Evolutionary conservation across 306 rosid species (phyloP).

Genomic region (Aeschynomene evenia): DNA sequence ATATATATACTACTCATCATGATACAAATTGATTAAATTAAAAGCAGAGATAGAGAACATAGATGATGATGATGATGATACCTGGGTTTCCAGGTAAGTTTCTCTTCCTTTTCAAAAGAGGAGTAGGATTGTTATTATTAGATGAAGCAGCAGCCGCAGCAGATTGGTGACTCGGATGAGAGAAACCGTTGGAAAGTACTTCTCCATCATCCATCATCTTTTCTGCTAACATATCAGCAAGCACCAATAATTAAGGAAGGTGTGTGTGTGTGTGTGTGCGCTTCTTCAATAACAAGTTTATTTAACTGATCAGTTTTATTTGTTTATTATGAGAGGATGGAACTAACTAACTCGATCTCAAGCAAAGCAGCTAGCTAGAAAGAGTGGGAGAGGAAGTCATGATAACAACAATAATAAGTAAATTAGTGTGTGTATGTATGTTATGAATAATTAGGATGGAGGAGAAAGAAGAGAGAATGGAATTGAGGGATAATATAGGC

Average conservation of each 20-base stretch:
- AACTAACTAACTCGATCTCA: too few species aligned
- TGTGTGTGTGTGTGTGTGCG: too few species aligned
- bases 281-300: slow-evolving; percentile 12
- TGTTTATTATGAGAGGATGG: too few species aligned
- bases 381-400: too few species aligned
- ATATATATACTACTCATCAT: background rate
- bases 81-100: slow-evolving; percentile 77
- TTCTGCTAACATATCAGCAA: slow-evolving; percentile 26
- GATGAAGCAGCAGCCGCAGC: slow-evolving; percentile 38
- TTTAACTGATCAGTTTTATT: too few species aligned
- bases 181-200: slow-evolving; percentile 38
- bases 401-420: background rate
- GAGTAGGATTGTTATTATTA: slow-evolving; percentile 26
- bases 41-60: background rate
- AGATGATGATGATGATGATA: slow-evolving; percentile 22
- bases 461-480: slow-evolving; percentile 31
- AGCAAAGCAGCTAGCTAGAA: too few species aligned
- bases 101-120: slow-evolving; percentile 61
- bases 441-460: too few species aligned
- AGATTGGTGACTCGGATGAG: slow-evolving; percentile 43
- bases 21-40: too few species aligned
- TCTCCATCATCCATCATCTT: slow-evolving; percentile 56
- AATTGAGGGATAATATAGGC: background rate
- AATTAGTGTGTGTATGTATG: slow-evolving; percentile 17
- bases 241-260: slow-evolving; percentile 16